Evolutionary conservation across 257 asterid genomes (phyloP).

Genomic region (Asclepias syriaca): DNA sequence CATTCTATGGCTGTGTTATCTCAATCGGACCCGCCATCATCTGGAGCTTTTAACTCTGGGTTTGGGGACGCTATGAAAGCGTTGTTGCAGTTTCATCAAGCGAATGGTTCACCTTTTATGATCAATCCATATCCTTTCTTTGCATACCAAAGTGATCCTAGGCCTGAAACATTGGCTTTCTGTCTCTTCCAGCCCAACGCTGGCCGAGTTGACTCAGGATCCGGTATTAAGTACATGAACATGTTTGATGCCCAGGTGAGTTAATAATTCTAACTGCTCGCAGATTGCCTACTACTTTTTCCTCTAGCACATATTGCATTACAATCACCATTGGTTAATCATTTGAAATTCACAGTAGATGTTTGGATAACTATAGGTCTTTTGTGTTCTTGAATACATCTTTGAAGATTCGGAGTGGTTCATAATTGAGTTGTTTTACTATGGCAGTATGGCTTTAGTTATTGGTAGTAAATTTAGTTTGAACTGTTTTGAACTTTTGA

Average conservation of each 20-base stretch:
- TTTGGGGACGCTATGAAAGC: constrained; percentile 51
- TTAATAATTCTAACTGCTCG: neutral
- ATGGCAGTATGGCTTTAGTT: neutral
- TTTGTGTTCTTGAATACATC: neutral
- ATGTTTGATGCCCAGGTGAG: constrained; percentile 98
- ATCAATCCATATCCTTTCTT: constrained; percentile 93
- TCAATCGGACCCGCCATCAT: constrained; percentile 85
- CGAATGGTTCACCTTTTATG: constrained; percentile 76
- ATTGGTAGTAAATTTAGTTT: neutral
- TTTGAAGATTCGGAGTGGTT: neutral
- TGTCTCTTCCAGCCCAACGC: constrained; percentile 93
- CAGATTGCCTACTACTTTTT: neutral
- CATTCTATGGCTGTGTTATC: constrained; percentile 77
- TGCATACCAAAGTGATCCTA: constrained; percentile 80
- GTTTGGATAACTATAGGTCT: neutral
- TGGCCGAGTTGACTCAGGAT: constrained; percentile 68
- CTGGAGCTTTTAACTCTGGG: constrained; percentile 58
- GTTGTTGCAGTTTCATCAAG: constrained; percentile 52
- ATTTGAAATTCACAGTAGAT: neutral
- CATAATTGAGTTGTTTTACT: neutral
- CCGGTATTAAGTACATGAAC: constrained; percentile 87
- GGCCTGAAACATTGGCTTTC: constrained; percentile 81
- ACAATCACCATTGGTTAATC: neutral
- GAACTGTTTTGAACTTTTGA: neutral
- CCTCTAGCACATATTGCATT: neutral